Base-by-base conservation (phyloP, 2,329 filamentous ascomycete genomes). In the Orbilia blumenaviensis region DNA sequence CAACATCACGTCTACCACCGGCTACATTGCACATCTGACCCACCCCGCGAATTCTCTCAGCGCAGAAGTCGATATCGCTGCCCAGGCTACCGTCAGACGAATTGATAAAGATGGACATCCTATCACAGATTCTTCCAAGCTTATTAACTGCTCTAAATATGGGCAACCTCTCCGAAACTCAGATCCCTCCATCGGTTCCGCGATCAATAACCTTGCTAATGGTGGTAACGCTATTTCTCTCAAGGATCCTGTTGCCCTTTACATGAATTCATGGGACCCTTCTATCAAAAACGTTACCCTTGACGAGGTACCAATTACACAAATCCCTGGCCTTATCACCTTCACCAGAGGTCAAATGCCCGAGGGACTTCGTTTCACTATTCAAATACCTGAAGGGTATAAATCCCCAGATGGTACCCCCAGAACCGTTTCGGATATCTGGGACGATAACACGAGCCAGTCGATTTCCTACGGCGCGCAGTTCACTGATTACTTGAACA, bases 21-120 rank as follows among this genome's bases (percentile, higher is more conserved):
- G 73, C 8, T 58, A 29, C 3, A 77, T 77, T 44, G 44, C 56
- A 5, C 73, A 77, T 38, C 58, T 77, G 2, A 34, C 60, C 18
- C 73, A 77, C 7, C 38, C 58, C 8, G 56, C 14, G n/a, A 77
- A 76, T 32, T 76, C 73, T 3, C 61, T 76, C 6, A 12, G 41
- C 29, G 69, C 73, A 3, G 73, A 77, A 36, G 76, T 77, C 12
- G 73, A 77, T 48, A 77, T 77, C 38, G 41, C 69, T 7, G 73
- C 71, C 2, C 73, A 77, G 25, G 69, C 71, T 18, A 77, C 73
- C 23, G 60, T 77, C 23, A 38, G 67, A 14, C 56, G 73, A 34
- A 34, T 34, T 8, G 32, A 34, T 8, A 34, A 34, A 34, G 14
- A 34, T 8, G 32, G 32, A 8, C 8, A 2, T 8, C 32, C 14